Percentiles rank a stretch among this genome's conserved stretches.
Evolutionary conservation across 139 green algal genomes (phyloP).

Genomic region (Micromonas pusilla): DNA sequence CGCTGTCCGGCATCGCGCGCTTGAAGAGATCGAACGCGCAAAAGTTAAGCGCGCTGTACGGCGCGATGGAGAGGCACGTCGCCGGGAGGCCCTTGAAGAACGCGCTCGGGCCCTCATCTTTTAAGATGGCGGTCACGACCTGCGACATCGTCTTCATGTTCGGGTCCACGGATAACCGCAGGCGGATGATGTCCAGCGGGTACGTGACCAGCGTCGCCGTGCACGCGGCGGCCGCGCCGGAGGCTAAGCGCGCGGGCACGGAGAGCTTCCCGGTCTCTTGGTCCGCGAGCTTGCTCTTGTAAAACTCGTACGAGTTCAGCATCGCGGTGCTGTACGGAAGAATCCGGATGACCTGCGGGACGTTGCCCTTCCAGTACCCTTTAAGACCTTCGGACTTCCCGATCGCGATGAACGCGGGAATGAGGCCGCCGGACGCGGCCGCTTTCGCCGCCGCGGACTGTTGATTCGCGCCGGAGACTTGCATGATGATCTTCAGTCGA

Average conservation of each 20-base stretch:
- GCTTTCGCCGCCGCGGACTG: conserved; percentile 41
- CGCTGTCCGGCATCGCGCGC: conserved; percentile 32
- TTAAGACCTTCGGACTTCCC: conserved; percentile 61
- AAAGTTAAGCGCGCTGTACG: conserved; percentile 76
- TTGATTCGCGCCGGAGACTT: conserved; percentile 3
- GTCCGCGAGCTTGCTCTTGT: conserved; percentile 52
- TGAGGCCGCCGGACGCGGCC: conserved; percentile 44
- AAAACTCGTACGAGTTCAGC: conserved; percentile 62
- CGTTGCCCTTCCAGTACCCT: conserved; percentile 75
- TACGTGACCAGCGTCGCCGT: conserved; percentile 65
- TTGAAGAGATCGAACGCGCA: conserved; percentile 56
- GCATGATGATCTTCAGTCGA: conserved; percentile 57
- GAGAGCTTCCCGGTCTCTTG: conserved; percentile 43
- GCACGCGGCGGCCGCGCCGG: conserved; percentile 64
- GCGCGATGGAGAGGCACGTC: conserved; percentile 64
- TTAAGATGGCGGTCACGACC: conserved; percentile 43
- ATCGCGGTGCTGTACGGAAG: conserved; percentile 61
- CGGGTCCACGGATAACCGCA: conserved; percentile 71
- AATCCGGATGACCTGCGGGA: conserved; percentile 61
- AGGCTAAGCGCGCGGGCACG: conserved; percentile 52
- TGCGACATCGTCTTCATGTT: conserved; percentile 41
- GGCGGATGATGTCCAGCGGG: conserved; percentile 69
- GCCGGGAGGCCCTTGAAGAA: conserved; percentile 65
- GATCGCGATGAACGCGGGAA: conserved; percentile 62
- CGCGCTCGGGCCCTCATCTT: conserved; percentile 49